These are phyloP conservation scores for Carallia brachiata DNA, from an alignment of 345 rosid species.

Conservation along the genomic window DNA sequence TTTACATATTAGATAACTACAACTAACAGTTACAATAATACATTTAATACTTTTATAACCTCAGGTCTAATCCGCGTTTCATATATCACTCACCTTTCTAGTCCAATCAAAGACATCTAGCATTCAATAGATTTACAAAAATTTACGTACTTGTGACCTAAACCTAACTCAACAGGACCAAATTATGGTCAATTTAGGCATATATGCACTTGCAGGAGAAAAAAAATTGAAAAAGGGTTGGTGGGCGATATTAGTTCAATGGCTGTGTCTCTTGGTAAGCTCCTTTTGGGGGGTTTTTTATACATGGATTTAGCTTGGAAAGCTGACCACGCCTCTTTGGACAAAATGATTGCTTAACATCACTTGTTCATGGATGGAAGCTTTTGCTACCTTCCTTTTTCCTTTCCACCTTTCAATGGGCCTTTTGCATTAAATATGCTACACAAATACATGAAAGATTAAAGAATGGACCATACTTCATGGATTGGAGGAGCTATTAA, in stretches of 20 bases:
- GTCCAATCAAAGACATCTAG: too few species aligned
- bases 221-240: neutral
- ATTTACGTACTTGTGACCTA: too few species aligned
- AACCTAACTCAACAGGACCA: too few species aligned
- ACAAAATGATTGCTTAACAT: constrained; percentile 49
- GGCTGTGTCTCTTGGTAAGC: constrained; percentile 17
- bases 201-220: neutral
- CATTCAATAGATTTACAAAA: too few species aligned
- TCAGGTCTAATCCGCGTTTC: too few species aligned
- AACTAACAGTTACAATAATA: too few species aligned
- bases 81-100: too few species aligned
- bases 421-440: constrained; percentile 19
- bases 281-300: constrained; percentile 12
- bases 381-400: constrained; percentile 25
- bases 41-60: too few species aligned
- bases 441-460: constrained; percentile 10
- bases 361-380: constrained; percentile 29
- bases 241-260: constrained; percentile 25
- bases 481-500: neutral
- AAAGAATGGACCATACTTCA: constrained; percentile 14
- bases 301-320: constrained; percentile 18
- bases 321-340: constrained; percentile 32
- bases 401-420: constrained; percentile 25
- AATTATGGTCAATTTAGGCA: neutral
- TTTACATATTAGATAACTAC: too few species aligned